These are phyloP conservation scores for Penicillium dipodomyicola DNA, from an alignment of 495 filamentous ascomycete genomes.

Conservation along the genomic window DNA sequence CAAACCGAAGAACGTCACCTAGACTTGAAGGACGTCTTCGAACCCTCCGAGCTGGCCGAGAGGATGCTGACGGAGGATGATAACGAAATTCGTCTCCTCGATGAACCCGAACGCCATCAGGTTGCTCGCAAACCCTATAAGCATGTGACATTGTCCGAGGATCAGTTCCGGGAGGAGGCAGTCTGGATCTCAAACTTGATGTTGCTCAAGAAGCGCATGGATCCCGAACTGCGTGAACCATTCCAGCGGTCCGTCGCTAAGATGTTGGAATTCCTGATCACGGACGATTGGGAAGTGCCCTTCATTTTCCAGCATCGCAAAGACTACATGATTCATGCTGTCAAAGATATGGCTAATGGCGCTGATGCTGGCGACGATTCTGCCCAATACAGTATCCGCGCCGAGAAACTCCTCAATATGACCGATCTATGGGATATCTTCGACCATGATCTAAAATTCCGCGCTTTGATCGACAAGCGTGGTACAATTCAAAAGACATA, in stretches of 20 bases:
- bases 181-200: conserved; percentile 87
- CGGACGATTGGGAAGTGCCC: conserved; percentile 90
- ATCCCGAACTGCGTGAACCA: conserved; percentile 66
- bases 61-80: conserved; percentile 94
- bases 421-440: conserved; percentile 92
- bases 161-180: conserved; percentile 84
- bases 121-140: conserved; percentile 84
- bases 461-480: conserved; percentile 84
- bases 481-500: conserved; percentile 75
- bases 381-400: conserved; percentile 68
- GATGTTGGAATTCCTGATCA: conserved; percentile 91
- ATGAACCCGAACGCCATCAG: conserved; percentile 94
- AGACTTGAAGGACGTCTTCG: conserved; percentile 97
- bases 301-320: conserved; percentile 98
- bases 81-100: conserved; percentile 77
- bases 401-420: conserved; percentile 87
- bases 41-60: conserved; percentile 89
- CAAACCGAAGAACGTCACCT: conserved; percentile 69
- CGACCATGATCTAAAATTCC: conserved; percentile 91
- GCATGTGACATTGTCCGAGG: conserved; percentile 67
- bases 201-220: conserved; percentile 76
- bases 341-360: conserved; percentile 59
- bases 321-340: conserved; percentile 93
- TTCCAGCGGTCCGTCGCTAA: conserved; percentile 86
- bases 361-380: conserved; percentile 60